A percentile compares a stretch with the other conserved stretches of the same genome.
phyloP scores from a whole-genome alignment of 163 green algal genomes.

The Scenedesmus sp. region DNA sequence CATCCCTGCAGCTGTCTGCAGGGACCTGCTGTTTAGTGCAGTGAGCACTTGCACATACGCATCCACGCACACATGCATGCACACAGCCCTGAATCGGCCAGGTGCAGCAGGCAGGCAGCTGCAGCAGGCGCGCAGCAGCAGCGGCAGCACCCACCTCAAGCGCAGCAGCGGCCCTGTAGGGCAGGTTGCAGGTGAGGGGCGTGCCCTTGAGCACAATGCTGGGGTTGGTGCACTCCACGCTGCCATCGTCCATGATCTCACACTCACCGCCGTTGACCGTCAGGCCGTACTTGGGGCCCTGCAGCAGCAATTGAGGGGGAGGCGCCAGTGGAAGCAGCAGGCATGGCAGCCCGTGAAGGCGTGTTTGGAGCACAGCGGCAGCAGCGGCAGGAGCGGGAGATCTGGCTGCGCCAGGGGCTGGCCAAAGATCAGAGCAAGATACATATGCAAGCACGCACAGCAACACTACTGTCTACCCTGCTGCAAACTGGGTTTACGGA shows the following conservation, averaged over 20 bases:
- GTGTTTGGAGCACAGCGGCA: not conserved
- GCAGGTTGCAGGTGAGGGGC: constrained; percentile 49
- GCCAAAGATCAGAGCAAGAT: not conserved
- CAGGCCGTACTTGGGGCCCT: constrained; percentile 51
- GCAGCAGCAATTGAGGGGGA: not conserved
- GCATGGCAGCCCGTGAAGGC: not conserved
- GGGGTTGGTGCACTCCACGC: constrained; percentile 44
- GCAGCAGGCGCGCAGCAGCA: not conserved
- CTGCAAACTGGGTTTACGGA: no score
- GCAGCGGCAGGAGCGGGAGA: not conserved
- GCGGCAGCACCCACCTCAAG: constrained; percentile 6
- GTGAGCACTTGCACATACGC: not conserved
- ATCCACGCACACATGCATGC: not conserved
- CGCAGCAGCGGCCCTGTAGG: constrained; percentile 19
- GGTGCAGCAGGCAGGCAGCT: not conserved
- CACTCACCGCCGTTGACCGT: constrained; percentile 31
- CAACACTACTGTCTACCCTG: no score
- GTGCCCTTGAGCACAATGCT: not conserved
- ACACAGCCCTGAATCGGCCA: not conserved
- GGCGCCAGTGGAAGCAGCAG: not conserved
- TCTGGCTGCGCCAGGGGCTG: not conserved
- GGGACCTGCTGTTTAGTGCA: no score
- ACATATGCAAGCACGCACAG: not conserved
- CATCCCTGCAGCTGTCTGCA: no score
- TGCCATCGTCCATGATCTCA: constrained; percentile 45